Conservation (phyloP, 441 rosid species). For the Populus trichocarpa region DNA sequence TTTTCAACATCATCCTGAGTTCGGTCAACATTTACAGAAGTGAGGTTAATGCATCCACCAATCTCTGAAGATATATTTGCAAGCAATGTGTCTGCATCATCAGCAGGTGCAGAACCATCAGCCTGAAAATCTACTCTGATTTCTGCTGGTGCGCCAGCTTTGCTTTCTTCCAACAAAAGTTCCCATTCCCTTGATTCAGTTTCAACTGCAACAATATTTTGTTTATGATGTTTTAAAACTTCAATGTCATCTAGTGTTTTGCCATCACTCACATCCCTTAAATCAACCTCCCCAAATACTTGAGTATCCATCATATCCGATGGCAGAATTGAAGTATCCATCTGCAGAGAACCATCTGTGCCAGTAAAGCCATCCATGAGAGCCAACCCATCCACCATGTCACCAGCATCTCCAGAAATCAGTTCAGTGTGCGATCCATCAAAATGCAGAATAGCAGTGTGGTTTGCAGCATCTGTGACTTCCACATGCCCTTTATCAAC, state of each 20-base stretch:
- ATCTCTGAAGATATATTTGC: constrained; percentile 32
- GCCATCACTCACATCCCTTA: constrained; percentile 32
- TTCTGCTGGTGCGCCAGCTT: constrained; percentile 37
- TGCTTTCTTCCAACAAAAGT: constrained; percentile 38
- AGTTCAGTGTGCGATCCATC: constrained; percentile 22
- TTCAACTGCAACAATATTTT: constrained; percentile 32
- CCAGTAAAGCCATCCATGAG: constrained; percentile 21
- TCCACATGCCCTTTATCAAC: constrained; percentile 31
- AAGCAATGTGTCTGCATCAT: constrained; percentile 23
- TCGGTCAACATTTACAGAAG: constrained; percentile 35
- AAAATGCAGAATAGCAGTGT: constrained; percentile 22
- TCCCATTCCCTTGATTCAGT: constrained; percentile 37
- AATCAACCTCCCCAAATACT: constrained; percentile 29
- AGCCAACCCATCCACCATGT: constrained; percentile 20
- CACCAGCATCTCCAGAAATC: constrained; percentile 22
- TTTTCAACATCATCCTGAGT: constrained; percentile 31
- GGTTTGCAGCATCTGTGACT: constrained; percentile 40
- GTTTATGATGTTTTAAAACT: constrained; percentile 30
- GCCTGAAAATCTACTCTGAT: constrained; percentile 24
- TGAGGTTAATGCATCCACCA: constrained; percentile 25
- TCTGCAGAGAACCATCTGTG: constrained; percentile 28
- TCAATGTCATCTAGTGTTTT: constrained; percentile 31
- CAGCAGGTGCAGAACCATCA: constrained; percentile 29
- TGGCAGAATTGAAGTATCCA: constrained; percentile 28
- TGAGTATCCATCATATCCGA: constrained; percentile 31